Evolutionary conservation across 192 early-diverging fungal genomes (phyloP), one percentile per base, ranked within the genome.

Genomic region (Linnemannia exigua): DNA sequence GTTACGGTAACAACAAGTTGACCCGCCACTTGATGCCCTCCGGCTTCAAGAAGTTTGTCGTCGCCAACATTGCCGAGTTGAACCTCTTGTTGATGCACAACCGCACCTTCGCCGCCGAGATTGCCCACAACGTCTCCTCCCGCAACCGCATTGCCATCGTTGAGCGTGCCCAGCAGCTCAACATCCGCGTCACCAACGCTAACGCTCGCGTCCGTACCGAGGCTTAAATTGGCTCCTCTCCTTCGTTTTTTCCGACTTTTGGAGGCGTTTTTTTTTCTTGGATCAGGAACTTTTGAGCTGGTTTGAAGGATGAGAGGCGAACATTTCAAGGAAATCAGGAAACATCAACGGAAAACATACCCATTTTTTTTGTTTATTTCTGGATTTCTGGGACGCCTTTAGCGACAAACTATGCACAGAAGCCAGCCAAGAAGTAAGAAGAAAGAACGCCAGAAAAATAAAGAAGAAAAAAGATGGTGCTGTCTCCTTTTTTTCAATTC

Each of bases 41-140:
- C 89, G 98, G 98, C 75, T 99, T 99, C 97, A 96, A 96, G 91
- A 99, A 99, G 93, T 98, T 97, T 92, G 82, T 95, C 31, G 93
- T 99, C 87, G 90, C 92, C 90, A 99, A 98, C 94, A 90, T 92
- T 72, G 81, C 86, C 81, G 98, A 99, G 80, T 93, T 99, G 75
- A 96, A 99, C 89, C 87, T 97, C 54, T 93, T 99, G 75, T 90
- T 99, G 89, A 99, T 99, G 98, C 98, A 98, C 93, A 99, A 99
- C 97, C 95, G 96, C 83, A 94, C 94, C 87, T 99, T 95, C 91
- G 96, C 97, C 74, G 98, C 97, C 79, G 98, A 99, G 93, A 98
- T 99, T 80, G 98, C 96, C 88, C 97, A 97, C 95, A 96, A 95
- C 91, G 95, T 99, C 76, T 94, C 93, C 75, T 94, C 96, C 89